Base-by-base conservation (phyloP, 1,284 basidiomycete species). In the Leccinum angustisporum region DNA sequence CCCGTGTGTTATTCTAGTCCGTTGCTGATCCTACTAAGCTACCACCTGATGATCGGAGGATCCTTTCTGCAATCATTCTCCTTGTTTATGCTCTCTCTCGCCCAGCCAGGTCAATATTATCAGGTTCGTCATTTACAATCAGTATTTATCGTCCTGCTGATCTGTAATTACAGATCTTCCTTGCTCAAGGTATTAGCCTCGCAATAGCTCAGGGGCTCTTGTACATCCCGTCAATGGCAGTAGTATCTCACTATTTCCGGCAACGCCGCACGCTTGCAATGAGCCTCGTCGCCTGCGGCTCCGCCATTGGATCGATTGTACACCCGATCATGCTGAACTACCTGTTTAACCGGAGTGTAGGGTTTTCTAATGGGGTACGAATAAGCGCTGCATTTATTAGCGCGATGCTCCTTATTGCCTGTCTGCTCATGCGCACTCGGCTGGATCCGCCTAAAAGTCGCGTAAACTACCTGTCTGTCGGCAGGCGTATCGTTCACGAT, bases 241-340 rank as follows among this genome's bases (percentile, higher is more conserved):
- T 78, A 1, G 52, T 71, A 16, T 76, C 74, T 4, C 77, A 79
- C 13, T 72, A 79, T 57, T 79, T 79, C 61, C 40, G 33, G 14
- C 58, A 43, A 40, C 73, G 68, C 9, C 70, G 77, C 13, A 72
- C 76, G 11, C 67, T 78, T 11, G 77, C 71, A 4, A 72, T 77
- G 72, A 70, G 71, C 16, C 66, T 79, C 30, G 69, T 68, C 10
- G 61, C 73, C 2, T 63, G 67, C 16, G 78, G 78, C 10, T 70
- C 76, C 1, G 69, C 77, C 1, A 59, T 78, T 6, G 77, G 78
- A 33, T 59, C 74, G 8, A 65, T 73, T 11, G 54, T 74, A 5
- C 71, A 72, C 21, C 67, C 79, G 2, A 74, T 80, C 60, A 79
- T 81, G 75, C 61, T 81, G 43, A 80, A 80, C 59, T 75, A 79